Base-by-base conservation (phyloP, 2,329 filamentous ascomycete genomes). In the Myriosclerotinia duriaeana region DNA sequence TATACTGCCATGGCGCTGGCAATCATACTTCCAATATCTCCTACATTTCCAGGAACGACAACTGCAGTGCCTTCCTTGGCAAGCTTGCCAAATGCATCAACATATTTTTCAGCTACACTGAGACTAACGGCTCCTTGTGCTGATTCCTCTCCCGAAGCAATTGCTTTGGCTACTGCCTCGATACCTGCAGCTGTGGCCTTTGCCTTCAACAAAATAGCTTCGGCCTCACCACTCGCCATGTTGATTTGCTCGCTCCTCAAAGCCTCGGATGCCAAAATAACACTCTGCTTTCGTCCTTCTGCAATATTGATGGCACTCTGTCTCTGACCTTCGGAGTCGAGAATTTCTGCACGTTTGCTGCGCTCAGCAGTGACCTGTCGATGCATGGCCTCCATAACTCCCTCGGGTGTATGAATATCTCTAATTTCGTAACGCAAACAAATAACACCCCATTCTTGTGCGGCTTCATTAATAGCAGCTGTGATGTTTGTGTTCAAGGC, bases 221-320 rank as follows among this genome's bases (percentile, higher is more conserved):
- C 91, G 12, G 95, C 91, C 81, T 99, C 95, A 85, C 95, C 95
- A 75, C 84, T 86, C 12, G 95, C 95, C 77, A 88, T 85, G 80
- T 99, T 99, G 82, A 99, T 95, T 78, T 96, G 87, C 81, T 99
- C 94, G 20, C 91, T 87, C 72, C 89, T 88, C 79, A 97, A 76
- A 20, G 95, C 95, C 80, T 99, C 95, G 11, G 93, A 97, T 0
- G 95, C 95, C 34, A 99, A 84, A 73, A 99, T 99, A 30, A 97
- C 94, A 72, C 89, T 93, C 83, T 98, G 95, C 83, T 99, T 99
- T 79, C 89, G 88, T 78, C 95, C 95, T 82, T 99, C 95, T 66
- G 95, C 95, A 72, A 99, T 97, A 79, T 99, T 99, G 85, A 99
- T 99, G 50, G 95, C 95, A 75, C 89, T 94, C 81, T 99, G 95